Base-by-base conservation (phyloP, 176 grass and related monocot genomes). In the Raddia distichophylla region DNA sequence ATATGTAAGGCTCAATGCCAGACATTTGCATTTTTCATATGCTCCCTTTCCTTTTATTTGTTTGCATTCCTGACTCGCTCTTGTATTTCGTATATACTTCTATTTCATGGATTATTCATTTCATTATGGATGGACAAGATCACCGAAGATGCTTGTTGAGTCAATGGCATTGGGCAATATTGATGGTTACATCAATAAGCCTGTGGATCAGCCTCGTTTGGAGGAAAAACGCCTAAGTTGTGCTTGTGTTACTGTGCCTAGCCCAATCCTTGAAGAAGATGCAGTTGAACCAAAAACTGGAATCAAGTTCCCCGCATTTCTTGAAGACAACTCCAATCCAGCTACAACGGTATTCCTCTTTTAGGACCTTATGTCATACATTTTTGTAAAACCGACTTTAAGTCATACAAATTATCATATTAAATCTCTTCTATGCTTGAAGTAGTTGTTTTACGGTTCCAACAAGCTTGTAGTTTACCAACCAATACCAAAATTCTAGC, bases 231-330 rank as follows among this genome's bases (percentile, higher is more conserved):
- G 54, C 69, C 33, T 79, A 88, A 88, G 64, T 73, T 90, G 87
- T 82, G 52, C 84, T 76, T 76, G 74, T 10, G 60, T 78, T 93
- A 56, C 82, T 73, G 74, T 89, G 60, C 81, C 84, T 58, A 89
- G 80, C n/a, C 85, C 88, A 47, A 86, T 88, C 78, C 90, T 88
- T 86, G 82, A 79, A 71, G 89, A 76, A 90, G 89, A 95, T 86
- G 79, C 89, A 49, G 60, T 87, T 95, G 96, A 99, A 81, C 90
- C 90, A 86, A 89, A 95, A 91, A 99, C 96, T 84, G 93, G 96
- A 89, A 99, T 95, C 59, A 93, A 95, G 50, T 99, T 99, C 45
- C 93, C 96, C 22, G 42, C 93, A 82, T 91, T 87, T 86, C 81
- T 99, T 32, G 79, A 93, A 78, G 96, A 95, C 43, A 63, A 80